Percentiles rank a stretch among this genome's conserved stretches.
These are phyloP conservation scores for Trichoderma sp. DNA, from an alignment of 2,329 filamentous ascomycete species.

Conservation along the genomic window DNA sequence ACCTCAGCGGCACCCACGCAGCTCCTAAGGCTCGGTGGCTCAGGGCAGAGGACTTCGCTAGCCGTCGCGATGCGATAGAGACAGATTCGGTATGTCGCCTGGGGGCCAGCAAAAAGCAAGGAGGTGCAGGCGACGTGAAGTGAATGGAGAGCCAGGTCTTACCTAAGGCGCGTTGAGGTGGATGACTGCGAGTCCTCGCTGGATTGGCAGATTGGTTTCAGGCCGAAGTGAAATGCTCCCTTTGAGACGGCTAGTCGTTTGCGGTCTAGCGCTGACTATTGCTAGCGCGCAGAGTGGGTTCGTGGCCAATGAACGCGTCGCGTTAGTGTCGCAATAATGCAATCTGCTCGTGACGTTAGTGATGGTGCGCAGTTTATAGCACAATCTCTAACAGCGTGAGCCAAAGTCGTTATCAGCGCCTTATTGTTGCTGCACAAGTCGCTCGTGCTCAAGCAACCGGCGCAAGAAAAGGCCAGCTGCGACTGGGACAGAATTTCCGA, in stretches of 20 bases:
- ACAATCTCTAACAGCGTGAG: not conserved
- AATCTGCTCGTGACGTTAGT: not conserved
- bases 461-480: not conserved
- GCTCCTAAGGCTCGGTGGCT: slow-evolving; percentile 20
- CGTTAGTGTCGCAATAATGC: slow-evolving; percentile 27
- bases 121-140: slow-evolving; percentile 32
- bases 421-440: not conserved
- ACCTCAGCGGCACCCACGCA: slow-evolving; percentile 26
- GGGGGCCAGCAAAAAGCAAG: slow-evolving; percentile 32
- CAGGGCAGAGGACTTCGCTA: slow-evolving; percentile 26
- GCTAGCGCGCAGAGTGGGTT: slow-evolving; percentile 31
- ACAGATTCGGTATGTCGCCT: slow-evolving; percentile 25
- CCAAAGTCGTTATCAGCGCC: not conserved
- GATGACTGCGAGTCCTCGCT: slow-evolving; percentile 39
- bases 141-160: slow-evolving; percentile 38
- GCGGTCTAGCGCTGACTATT: slow-evolving; percentile 35
- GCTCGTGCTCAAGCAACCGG: not conserved
- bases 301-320: slow-evolving; percentile 35
- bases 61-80: slow-evolving; percentile 27
- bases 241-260: slow-evolving; percentile 35
- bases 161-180: slow-evolving; percentile 41
- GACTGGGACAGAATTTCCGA: not conserved
- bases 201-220: slow-evolving; percentile 41
- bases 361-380: not conserved
- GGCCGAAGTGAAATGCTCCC: slow-evolving; percentile 37